phyloP scores from a whole-genome alignment of 768 basidiomycete genomes.

The Suillus cothurnatus region DNA sequence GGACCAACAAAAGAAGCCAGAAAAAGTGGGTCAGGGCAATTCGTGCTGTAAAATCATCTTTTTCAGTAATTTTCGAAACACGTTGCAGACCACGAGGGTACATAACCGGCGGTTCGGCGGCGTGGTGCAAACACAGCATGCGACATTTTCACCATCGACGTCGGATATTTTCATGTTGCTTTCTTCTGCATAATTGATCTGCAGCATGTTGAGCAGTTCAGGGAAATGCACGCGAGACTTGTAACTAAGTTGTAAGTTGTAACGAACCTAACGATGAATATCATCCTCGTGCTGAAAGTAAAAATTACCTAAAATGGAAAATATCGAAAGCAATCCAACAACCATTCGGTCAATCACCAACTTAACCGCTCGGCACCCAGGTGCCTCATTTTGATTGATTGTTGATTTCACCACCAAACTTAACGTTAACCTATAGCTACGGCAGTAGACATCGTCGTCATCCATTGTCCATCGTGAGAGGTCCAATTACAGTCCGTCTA shows the following conservation, averaged over 20 bases:
- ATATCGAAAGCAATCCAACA: background rate
- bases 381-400: background rate
- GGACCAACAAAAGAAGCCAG: slow-evolving; percentile 14
- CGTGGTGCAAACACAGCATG: background rate
- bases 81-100: slow-evolving; percentile 1
- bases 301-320: background rate
- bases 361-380: background rate
- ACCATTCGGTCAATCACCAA: background rate
- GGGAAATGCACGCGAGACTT: background rate
- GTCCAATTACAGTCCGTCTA: background rate
- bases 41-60: slow-evolving; percentile 6
- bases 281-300: background rate
- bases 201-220: background rate
- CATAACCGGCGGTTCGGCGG: no score
- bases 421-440: background rate
- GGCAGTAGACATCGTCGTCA: background rate
- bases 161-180: background rate
- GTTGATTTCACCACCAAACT: background rate
- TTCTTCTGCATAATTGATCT: background rate
- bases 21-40: background rate
- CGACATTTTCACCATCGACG: background rate
- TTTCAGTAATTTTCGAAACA: slow-evolving; percentile 5
- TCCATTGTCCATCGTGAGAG: background rate
- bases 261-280: background rate
- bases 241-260: no score